Evolutionary conservation across 805 yeast species (phyloP).

Genomic region (Torulaspora quercuum): DNA sequence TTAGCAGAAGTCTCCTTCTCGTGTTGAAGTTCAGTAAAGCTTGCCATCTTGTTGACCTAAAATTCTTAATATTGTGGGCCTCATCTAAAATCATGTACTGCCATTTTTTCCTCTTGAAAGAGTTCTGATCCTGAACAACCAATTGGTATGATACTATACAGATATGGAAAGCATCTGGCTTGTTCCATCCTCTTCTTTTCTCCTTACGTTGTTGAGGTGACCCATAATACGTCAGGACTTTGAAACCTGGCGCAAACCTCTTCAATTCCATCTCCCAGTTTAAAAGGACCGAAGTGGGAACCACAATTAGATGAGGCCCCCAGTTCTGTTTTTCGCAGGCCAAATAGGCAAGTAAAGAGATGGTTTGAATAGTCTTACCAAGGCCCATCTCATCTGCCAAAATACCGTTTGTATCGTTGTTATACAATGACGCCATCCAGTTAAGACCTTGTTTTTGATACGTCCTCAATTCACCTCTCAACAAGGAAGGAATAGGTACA

Average conservation of each 20-base stretch:
- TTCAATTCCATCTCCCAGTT: conserved; percentile 99
- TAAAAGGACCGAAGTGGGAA: conserved; percentile 94
- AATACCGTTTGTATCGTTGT: conserved; percentile 91
- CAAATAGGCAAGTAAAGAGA: conserved; percentile 75
- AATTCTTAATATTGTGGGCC: conserved; percentile 96
- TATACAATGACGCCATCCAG: conserved; percentile 93
- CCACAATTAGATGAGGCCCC: conserved; percentile 98
- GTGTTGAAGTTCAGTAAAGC: conserved; percentile 92
- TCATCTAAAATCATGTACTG: conserved; percentile 95
- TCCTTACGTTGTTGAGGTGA: conserved; percentile 95
- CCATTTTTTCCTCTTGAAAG: conserved; percentile 91
- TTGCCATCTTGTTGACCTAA: conserved; percentile 96
- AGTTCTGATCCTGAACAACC: conserved; percentile 95
- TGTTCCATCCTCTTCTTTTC: conserved; percentile 96
- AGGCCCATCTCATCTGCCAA: conserved; percentile 99
- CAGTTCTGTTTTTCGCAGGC: conserved; percentile 93
- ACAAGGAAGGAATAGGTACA: conserved; percentile 71
- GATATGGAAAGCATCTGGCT: conserved; percentile 91
- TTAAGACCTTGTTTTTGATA: conserved; percentile 96
- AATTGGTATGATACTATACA: conserved; percentile 96
- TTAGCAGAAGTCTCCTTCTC: conserved; percentile 76
- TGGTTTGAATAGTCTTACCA: conserved; percentile 96
- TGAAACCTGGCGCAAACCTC: conserved; percentile 96
- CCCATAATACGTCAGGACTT: conserved; percentile 92
- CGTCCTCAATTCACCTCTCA: conserved; percentile 79